Conservation (phyloP, 148 eudicot species). For the Rhododendron ovatum region DNA sequence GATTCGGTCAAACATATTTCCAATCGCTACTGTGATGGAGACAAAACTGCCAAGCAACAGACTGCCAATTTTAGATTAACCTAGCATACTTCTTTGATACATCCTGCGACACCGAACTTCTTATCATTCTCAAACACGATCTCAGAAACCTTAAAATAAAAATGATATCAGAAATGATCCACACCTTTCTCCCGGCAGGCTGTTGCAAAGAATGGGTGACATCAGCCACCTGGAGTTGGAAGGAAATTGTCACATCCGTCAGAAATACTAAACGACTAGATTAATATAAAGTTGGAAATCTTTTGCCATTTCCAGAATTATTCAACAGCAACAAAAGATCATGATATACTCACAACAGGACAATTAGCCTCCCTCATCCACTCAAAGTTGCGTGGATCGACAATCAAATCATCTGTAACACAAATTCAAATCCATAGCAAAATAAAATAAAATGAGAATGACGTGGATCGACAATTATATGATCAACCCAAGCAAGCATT, state of each 20-base stretch:
- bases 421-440: neutral
- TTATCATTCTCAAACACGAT: neutral
- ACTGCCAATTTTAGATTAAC: neutral
- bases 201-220: conserved; percentile 92
- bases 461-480: neutral
- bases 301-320: neutral
- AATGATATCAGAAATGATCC: neutral
- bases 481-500: neutral
- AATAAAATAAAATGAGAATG: neutral
- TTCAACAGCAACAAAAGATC: neutral
- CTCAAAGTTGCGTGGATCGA: conserved; percentile 91
- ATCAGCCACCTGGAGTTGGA: conserved; percentile 70
- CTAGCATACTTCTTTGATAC: neutral
- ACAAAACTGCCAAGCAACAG: neutral
- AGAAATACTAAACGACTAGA: neutral
- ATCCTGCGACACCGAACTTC: neutral
- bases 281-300: neutral
- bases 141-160: neutral
- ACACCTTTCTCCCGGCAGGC: conserved; percentile 87
- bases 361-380: conserved; percentile 95
- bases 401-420: conserved; percentile 74
- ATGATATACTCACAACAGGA: conserved; percentile 63
- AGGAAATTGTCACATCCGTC: neutral
- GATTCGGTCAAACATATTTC: neutral
- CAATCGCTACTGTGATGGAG: neutral